phyloP scores from a whole-genome alignment of 345 rosid genomes.

The Cardamine occulta region DNA sequence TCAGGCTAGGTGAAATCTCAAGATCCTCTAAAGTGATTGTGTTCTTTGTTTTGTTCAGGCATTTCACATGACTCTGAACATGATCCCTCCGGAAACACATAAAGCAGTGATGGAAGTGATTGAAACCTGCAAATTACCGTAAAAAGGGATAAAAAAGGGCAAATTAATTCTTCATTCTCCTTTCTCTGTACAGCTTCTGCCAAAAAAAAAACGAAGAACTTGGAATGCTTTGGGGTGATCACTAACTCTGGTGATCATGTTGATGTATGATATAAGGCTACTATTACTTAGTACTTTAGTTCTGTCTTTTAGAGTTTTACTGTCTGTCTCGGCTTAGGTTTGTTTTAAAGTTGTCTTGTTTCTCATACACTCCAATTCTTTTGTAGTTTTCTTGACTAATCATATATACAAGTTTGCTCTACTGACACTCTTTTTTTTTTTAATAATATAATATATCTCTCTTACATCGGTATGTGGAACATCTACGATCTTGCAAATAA shows the following conservation, averaged over 20 bases:
- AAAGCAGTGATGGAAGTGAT: slow-evolving; percentile 91
- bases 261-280: slow-evolving; percentile 38
- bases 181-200: slow-evolving; percentile 58
- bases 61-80: slow-evolving; percentile 83
- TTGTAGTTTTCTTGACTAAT: slow-evolving; percentile 35
- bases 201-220: slow-evolving; percentile 11
- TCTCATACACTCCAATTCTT: slow-evolving; percentile 36
- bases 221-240: slow-evolving; percentile 34
- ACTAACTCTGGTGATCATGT: slow-evolving; percentile 28
- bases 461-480: background rate
- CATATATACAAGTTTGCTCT: slow-evolving; percentile 38
- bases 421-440: background rate
- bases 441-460: background rate
- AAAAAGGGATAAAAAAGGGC: slow-evolving; percentile 25
- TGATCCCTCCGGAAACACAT: slow-evolving; percentile 96
- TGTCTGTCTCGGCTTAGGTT: slow-evolving; percentile 38
- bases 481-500: slow-evolving; percentile 10
- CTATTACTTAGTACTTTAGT: slow-evolving; percentile 29
- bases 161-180: slow-evolving; percentile 36
- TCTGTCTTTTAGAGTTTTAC: slow-evolving; percentile 31
- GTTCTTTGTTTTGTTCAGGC: slow-evolving; percentile 53
- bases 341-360: slow-evolving; percentile 20
- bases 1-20: slow-evolving; percentile 9
- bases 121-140: slow-evolving; percentile 76
- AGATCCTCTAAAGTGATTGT: slow-evolving; percentile 13